Base-by-base conservation (phyloP, 257 asterid species). In the Voacanga thouarsii region DNA sequence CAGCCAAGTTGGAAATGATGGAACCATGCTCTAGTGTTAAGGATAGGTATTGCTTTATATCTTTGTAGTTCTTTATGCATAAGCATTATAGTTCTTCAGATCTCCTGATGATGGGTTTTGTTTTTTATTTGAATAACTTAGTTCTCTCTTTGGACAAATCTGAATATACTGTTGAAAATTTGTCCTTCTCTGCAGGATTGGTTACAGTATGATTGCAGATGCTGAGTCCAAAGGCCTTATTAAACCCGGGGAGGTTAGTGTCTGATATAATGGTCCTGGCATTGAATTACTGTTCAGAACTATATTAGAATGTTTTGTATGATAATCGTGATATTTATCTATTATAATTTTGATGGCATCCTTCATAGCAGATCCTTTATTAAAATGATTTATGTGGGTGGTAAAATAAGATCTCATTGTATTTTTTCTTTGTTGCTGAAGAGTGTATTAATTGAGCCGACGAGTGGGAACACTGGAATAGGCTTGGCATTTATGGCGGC, bases 21-120 rank as follows among this genome's bases (percentile, higher is more conserved):
- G 98, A 93, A 84, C 99, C 99, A 4, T 93, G 98, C 85, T 96
- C 99, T 63, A 96, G 98, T 79, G 99, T 96, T 76, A 96, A 95
- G 94, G 99, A 95, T 79, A 93, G 99, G 98, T 95, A 85, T 55
- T 77, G 18, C 56, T 47, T 78, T 21, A 41, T 19, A 43, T 82
- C 37, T 50, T 30, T 63, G 50, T 33, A 6, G 14, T 49, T 30
- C 21, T 30, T 44, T 57, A 1, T 55, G 23, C 24, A 53, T 71
- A 43, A 15, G 4, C 18, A 39, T 56, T 75, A 12, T 73, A 0
- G 33, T 69, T 74, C 44, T 69, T 72, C 43, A 18, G 47, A 6
- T 39, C 19, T 68, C 21, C n/a, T 75, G 39, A 44, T 66, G 49
- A 72, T n/a, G 81, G n/a, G 45, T 53, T 41, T 11, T 69, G 37